phyloP scores from a whole-genome alignment of 192 early-diverging fungal species.

The Backusella sp. region DNA sequence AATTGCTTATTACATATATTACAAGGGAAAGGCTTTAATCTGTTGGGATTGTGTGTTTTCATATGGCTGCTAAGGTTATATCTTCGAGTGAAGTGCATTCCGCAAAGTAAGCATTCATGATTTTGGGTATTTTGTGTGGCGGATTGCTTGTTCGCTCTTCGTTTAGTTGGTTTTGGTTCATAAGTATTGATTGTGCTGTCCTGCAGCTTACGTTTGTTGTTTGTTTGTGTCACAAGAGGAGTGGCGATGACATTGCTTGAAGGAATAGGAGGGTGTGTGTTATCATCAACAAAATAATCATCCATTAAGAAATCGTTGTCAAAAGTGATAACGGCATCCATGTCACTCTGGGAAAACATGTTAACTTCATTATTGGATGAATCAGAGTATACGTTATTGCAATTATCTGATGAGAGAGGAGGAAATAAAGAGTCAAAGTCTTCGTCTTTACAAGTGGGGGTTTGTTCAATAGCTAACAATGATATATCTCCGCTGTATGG shows the following conservation, averaged over 20 bases:
- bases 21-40: conserved; percentile 60
- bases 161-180: neutral
- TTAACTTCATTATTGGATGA: neutral
- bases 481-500: neutral
- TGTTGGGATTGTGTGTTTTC: conserved; percentile 64
- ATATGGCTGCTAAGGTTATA: conserved; percentile 84
- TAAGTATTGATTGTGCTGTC: neutral
- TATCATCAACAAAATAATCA: neutral
- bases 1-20: conserved; percentile 64
- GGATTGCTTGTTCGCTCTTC: neutral
- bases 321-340: neutral
- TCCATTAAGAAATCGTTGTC: neutral
- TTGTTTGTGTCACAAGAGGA: neutral
- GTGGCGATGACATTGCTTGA: neutral
- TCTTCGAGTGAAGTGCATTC: conserved; percentile 68
- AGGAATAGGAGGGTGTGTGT: neutral
- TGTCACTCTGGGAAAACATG: neutral
- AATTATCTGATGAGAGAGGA: conserved; percentile 5
- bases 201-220: neutral
- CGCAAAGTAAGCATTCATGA: conserved; percentile 59
- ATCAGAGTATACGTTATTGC: neutral
- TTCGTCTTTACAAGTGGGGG: neutral
- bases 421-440: neutral
- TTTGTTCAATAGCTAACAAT: conserved; percentile 1
- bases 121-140: neutral